A percentile compares a stretch with the other conserved stretches of the same genome.
These are phyloP conservation scores for Paecilomyces niveus DNA, from an alignment of 2,329 filamentous ascomycete species.

Conservation along the genomic window DNA sequence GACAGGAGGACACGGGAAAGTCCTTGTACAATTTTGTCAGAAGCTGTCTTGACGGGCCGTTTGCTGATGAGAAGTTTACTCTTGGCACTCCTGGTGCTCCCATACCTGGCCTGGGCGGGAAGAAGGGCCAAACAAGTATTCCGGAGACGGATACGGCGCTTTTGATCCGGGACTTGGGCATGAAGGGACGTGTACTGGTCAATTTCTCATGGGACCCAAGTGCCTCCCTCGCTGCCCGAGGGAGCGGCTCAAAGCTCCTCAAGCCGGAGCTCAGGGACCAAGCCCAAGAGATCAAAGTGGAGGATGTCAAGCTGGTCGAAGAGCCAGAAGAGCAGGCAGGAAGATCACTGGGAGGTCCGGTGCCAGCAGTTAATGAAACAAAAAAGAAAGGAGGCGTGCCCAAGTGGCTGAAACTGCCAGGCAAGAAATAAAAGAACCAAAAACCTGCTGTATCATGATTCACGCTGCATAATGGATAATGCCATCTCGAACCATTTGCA, in stretches of 20 bases:
- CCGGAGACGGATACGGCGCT: conserved; percentile 37
- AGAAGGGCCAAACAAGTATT: conserved; percentile 21
- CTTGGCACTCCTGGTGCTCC: conserved; percentile 48
- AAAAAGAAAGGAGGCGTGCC: conserved; percentile 40
- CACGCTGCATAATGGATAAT: background rate
- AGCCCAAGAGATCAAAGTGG: conserved; percentile 61
- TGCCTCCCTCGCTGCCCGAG: conserved; percentile 50
- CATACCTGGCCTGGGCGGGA: conserved; percentile 5
- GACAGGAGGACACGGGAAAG: conserved; percentile 59
- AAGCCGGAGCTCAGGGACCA: conserved; percentile 53
- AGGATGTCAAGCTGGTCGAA: conserved; percentile 44
- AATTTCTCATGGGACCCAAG: conserved; percentile 67
- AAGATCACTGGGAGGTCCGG: conserved; percentile 3
- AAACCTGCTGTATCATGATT: conserved; percentile 11
- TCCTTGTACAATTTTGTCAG: conserved; percentile 70
- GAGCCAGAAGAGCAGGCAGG: conserved; percentile 28
- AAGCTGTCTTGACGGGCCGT: conserved; percentile 56
- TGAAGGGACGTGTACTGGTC: conserved; percentile 64
- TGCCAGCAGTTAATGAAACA: conserved; percentile 23
- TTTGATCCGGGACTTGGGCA: conserved; percentile 66
- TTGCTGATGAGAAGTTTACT: conserved; percentile 59
- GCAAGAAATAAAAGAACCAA: conserved; percentile 57
- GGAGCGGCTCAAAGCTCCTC: conserved; percentile 49
- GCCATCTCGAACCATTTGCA: background rate
- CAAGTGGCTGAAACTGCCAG: conserved; percentile 65